Evolutionary conservation across 176 grass and related monocot species (phyloP).

Genomic region (Hsuehochloa calcarea): DNA sequence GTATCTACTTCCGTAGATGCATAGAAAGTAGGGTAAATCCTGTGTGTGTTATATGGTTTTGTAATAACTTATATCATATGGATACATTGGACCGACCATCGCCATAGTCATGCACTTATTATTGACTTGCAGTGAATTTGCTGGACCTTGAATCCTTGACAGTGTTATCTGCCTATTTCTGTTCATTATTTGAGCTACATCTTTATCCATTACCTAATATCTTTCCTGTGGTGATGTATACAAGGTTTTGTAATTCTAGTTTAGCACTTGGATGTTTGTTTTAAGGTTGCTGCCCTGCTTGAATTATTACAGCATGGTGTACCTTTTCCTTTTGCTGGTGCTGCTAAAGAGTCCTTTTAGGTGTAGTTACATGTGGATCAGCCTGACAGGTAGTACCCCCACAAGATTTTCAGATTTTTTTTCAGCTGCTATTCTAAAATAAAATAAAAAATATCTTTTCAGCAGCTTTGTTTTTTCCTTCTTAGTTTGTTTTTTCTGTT

Average conservation of each 20-base stretch:
- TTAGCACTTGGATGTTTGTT: background rate
- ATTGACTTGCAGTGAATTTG: background rate
- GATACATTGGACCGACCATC: background rate
- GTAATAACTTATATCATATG: background rate
- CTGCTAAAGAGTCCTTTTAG: background rate
- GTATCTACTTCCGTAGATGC: background rate
- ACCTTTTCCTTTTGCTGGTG: background rate
- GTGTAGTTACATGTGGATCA: background rate
- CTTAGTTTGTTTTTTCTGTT: background rate
- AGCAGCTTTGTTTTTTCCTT: background rate
- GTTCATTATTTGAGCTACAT: background rate
- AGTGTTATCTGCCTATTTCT: background rate
- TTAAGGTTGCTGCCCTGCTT: background rate
- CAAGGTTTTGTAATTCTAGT: background rate
- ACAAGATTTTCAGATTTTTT: background rate
- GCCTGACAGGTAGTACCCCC: background rate
- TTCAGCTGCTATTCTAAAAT: background rate
- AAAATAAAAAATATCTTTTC: background rate
- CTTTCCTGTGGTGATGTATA: background rate
- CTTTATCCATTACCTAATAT: background rate
- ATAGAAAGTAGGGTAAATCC: background rate
- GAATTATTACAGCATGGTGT: background rate
- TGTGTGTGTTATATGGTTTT: background rate
- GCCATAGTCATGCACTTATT: background rate
- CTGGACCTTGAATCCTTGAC: background rate